Base-by-base conservation (phyloP, 208 protist species). In the Leishmania braziliensis region DNA sequence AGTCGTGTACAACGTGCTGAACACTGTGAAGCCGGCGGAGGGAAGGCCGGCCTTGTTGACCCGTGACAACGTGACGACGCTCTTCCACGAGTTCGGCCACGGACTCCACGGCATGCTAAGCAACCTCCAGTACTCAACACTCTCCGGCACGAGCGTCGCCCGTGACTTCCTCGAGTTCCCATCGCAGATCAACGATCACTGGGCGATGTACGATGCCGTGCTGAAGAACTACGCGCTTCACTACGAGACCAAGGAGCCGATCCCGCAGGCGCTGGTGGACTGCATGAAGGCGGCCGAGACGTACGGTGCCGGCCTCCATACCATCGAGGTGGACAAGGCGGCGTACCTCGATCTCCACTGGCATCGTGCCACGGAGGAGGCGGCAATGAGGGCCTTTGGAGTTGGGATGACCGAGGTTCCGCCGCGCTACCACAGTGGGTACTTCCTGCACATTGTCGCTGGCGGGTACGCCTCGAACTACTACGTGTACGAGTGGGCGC, bases 141-240 rank as follows among this genome's bases (percentile, higher is more conserved):
- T 93, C 12, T 82, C 90, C 29, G 94, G 94, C 46, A 89, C 93
- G 33, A 79, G 65, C n/a, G 89, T 96, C 8, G 85, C 92, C 6
- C 88, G 88, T 66, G 92, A 97, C 80, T 94, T 94, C 58, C 85
- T 96, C 10, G 92, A 97, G 90, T 86, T 93, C 62, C 92, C 94
- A 8, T 96, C 92, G 63, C 93, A 97, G 88, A 84, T 94, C 73
- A 93, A 95, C 81, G 90, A 95, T 82, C 89, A 95, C 75, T 95
- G 90, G 90, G 85, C 83, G 10, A 58, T 82, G 56, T 56, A 93
- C 85, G 58, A 85, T 18, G 10, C 58, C 12, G 92, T 91, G 46
- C 84, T 96, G 50, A 39, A 82, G 60, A 77, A 88, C 81, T 85
- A 94, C 72, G 93, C 89, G 5, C 53, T 84, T 12, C 93, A 92